A percentile compares a stretch with the other conserved stretches of the same genome.
phyloP scores from a whole-genome alignment of 805 yeast species.

The Millerozyma miso region DNA sequence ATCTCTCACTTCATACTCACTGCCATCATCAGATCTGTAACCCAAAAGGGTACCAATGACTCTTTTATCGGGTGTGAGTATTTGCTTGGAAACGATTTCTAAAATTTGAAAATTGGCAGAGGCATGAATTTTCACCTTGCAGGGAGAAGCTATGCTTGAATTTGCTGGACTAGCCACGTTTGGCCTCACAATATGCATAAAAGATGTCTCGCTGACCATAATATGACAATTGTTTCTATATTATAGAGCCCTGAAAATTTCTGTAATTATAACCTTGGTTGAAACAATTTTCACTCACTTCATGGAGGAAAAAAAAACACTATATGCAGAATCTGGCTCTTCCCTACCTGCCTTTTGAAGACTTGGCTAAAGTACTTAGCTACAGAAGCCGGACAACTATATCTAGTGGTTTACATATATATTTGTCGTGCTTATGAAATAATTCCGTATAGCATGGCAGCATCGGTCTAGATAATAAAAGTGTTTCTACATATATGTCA shows the following conservation, averaged over 20 bases:
- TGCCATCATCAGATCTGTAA: constrained; percentile 76
- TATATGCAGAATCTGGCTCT: not conserved
- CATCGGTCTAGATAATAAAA: no score
- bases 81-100: constrained; percentile 61
- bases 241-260: not conserved
- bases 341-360: no score
- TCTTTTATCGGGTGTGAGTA: constrained; percentile 42
- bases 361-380: no score
- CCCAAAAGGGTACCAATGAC: constrained; percentile 83
- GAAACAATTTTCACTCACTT: not conserved
- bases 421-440: no score
- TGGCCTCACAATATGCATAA: constrained; percentile 49
- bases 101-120: constrained; percentile 73
- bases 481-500: no score
- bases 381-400: no score
- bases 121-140: constrained; percentile 56
- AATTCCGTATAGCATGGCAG: no score
- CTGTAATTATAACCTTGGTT: not conserved
- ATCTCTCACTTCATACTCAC: constrained; percentile 65
- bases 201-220: constrained; percentile 22
- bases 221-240: not conserved
- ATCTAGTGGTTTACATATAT: no score
- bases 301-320: not conserved
- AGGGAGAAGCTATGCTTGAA: constrained; percentile 43
- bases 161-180: constrained; percentile 51